These are phyloP conservation scores for Kwoniella heveanensis DNA, from an alignment of 768 basidiomycete genomes.

Conservation along the genomic window DNA sequence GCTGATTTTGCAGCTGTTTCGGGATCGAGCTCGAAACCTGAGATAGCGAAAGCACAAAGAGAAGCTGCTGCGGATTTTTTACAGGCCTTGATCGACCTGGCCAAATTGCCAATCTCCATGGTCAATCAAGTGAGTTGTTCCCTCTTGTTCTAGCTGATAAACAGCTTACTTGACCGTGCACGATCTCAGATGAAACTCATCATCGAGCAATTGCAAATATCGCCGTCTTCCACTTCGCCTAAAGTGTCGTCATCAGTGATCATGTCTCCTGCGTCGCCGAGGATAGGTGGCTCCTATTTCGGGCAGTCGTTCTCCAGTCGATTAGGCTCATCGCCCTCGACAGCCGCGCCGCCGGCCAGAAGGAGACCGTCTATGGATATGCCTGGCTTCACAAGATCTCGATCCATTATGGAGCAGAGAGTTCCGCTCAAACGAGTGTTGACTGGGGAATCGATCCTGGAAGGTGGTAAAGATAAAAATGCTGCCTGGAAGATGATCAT, in stretches of 20 bases:
- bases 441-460: constrained; percentile 49
- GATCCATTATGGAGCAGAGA: constrained; percentile 41
- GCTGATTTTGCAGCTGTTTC: constrained; percentile 48
- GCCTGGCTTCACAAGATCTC: constrained; percentile 24
- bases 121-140: constrained; percentile 32
- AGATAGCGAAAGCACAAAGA: constrained; percentile 24
- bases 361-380: constrained; percentile 44
- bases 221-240: constrained; percentile 7
- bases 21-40: constrained; percentile 14
- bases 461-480: constrained; percentile 55
- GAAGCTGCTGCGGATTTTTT: constrained; percentile 33
- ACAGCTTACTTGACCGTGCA: constrained; percentile 6
- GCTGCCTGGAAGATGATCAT: constrained; percentile 54
- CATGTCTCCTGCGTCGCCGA: constrained; percentile 35
- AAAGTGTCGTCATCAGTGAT: constrained; percentile 20
- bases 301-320: constrained; percentile 37
- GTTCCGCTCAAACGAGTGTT: constrained; percentile 48
- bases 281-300: constrained; percentile 27
- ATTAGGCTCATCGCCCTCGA: constrained; percentile 32
- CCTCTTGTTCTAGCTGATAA: neutral
- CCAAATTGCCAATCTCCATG: constrained; percentile 31
- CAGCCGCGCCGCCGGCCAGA: constrained; percentile 15
- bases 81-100: constrained; percentile 31
- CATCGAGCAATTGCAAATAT: constrained; percentile 29
- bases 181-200: constrained; percentile 29